Evolutionary conservation across 257 asterid species (phyloP).

Genomic region (Solanum virginianum): DNA sequence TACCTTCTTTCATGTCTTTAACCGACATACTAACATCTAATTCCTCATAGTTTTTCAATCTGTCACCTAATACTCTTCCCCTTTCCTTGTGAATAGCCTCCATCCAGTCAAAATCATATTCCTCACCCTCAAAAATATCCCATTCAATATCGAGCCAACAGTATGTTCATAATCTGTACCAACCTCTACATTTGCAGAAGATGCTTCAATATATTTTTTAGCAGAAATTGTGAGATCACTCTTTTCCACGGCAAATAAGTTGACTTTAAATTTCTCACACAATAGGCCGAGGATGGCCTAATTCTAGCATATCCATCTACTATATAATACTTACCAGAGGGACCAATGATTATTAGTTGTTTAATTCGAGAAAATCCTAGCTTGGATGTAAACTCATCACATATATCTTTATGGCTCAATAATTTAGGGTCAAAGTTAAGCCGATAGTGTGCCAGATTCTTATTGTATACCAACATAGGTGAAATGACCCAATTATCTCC

Average conservation of each 20-base stretch:
- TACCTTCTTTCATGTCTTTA: not conserved
- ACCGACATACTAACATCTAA: not conserved
- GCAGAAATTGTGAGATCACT: not conserved
- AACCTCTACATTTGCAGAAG: not conserved
- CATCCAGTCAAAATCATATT: not conserved
- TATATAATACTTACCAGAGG: not conserved
- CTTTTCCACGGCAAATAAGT: not conserved
- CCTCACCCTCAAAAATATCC: not conserved
- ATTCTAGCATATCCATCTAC: not conserved
- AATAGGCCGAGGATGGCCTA: not conserved
- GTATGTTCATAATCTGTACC: not conserved
- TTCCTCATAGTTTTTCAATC: no score
- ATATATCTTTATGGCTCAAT: not conserved
- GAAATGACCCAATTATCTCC: not conserved
- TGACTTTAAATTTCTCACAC: not conserved
- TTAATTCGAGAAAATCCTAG: no score
- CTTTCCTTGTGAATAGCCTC: not conserved
- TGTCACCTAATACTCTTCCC: not conserved
- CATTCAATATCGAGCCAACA: not conserved
- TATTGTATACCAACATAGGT: not conserved
- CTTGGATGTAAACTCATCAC: not conserved
- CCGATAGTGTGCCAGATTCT: not conserved
- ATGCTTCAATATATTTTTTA: not conserved
- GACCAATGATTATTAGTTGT: not conserved
- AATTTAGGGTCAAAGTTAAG: no score